Evolutionary conservation across 805 yeast species (phyloP), one percentile per base, ranked within the genome.

Genomic region (Lipomyces yamadae): DNA sequence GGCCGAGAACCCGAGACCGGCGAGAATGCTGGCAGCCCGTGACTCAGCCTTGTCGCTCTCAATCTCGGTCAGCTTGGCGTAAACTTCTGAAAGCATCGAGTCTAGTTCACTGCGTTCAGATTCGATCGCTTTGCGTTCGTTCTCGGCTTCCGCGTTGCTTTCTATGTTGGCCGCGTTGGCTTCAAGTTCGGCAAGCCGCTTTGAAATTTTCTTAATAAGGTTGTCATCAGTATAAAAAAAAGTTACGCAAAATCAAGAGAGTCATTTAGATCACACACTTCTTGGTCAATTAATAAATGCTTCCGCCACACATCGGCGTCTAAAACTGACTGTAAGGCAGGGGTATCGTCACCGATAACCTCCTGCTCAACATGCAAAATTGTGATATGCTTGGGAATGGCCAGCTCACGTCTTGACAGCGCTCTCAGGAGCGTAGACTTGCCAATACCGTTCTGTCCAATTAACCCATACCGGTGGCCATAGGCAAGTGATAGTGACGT

Each of bases 291-390:
- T 42, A 95, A 76, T 63, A 95, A 81, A 72, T 89, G 92, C 79
- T 96, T 95, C 78, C 99, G 85, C 99, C 99, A 95, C 54, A 95
- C 99, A 81, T 95, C 99, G 1, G 99, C 99, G 80, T 95, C 99
- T 71, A 95, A 82, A n/a, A 95, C 99, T 70, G 97, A 89, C 78
- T 94, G 97, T 63, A 95, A 78, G 1, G 98, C 99, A 8, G 87
- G 78, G 1, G 91, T 89, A 61, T 93, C 98, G 75, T 94, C 98
- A 75, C 99, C 99, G 72, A 86, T 84, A 60, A 95, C 86, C 82
- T 95, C 99, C 84, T 95, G 99, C 78, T 95, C 99, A 65, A 95
- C 99, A 75, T 95, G 97, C 73, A 95, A 83, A 78, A 95, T 91
- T 1, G 98, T 91, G 70, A 95, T 94, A 78, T 95, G 98, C 74